Conservation (phyloP, 202 grass and related monocot genomes). For the Brachypodium distachyon region DNA sequence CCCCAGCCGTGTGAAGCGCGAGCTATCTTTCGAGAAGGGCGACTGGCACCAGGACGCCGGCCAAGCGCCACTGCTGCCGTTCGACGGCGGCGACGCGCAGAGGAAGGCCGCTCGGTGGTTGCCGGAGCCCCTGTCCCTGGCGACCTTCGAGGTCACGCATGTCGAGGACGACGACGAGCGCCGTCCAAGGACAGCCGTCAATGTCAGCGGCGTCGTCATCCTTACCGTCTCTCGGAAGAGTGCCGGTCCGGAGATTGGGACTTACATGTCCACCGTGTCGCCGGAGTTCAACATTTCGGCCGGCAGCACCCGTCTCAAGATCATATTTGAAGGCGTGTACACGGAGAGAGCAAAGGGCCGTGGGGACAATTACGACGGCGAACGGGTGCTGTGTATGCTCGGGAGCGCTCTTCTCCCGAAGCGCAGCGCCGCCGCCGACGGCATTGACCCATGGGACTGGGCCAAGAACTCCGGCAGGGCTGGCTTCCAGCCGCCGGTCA, state of each 20-base stretch:
- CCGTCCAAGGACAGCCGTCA: constrained; percentile 14
- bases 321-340: constrained; percentile 53
- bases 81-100: constrained; percentile 4
- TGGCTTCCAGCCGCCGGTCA: constrained; percentile 11
- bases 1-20: neutral
- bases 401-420: constrained; percentile 41
- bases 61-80: constrained; percentile 39
- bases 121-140: constrained; percentile 23
- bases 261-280: neutral
- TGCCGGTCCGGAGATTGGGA: neutral
- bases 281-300: constrained; percentile 39
- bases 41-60: constrained; percentile 40
- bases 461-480: neutral
- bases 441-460: constrained; percentile 33
- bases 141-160: constrained; percentile 35
- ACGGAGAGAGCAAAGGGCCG: neutral
- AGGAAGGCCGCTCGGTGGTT: neutral
- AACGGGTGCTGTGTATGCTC: constrained; percentile 49
- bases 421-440: constrained; percentile 12
- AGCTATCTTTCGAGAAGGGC: constrained; percentile 43
- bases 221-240: constrained; percentile 23
- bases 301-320: constrained; percentile 27
- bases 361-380: constrained; percentile 3
- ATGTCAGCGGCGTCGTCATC: constrained; percentile 39
- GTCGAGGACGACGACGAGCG: constrained; percentile 1